Base-by-base conservation (phyloP, 371 early-diverging fungal genomes). In the Mucor circinelloides region DNA sequence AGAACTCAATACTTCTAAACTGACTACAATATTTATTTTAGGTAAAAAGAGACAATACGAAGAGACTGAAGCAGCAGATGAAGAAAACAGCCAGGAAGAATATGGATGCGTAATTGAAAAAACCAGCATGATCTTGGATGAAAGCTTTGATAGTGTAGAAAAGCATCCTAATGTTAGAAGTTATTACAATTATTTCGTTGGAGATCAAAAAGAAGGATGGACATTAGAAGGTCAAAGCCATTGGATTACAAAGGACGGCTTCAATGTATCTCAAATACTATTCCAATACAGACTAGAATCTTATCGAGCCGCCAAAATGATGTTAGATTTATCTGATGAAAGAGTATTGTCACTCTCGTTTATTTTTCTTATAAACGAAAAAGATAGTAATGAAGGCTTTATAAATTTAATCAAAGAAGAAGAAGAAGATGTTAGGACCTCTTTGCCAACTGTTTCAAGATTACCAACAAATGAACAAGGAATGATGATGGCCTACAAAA, bases 111-210 rank as follows among this genome's bases (percentile, higher is more conserved):
- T 30, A 31, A 23, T 36, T 32, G 59, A 58, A 0, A 30, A 42
- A 60, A 28, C 19, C 60, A 40, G 30, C 27, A 42, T 36, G 27
- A 6, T 27, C 21, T 40, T 17, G 10, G 59, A 58, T 13, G 42
- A 58, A 15, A 30, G 30, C 17, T 57, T 57, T 25, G 59, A 64
- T 25, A 58, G 57, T 15, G 31, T 64, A 10, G 46, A 64, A 10
- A 56, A 30, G 13, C 58, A 64, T 23, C 64, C 57, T 25, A 19
- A n/a, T 8, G 19, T 15, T 0, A 21, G 25, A 42, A 36, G 25
- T 42, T 64, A 64, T 9, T 64, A 64, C 31, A 31, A 64, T 27
- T 64, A 57, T 25, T 56, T 64, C 28, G 64, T 57, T 57, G 44
- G 34, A 2, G 57, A 57, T 13, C 23, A 55, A 5, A 25, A 57